Base-by-base conservation (phyloP, 257 asterid genomes). In the Przewalskia tangutica region DNA sequence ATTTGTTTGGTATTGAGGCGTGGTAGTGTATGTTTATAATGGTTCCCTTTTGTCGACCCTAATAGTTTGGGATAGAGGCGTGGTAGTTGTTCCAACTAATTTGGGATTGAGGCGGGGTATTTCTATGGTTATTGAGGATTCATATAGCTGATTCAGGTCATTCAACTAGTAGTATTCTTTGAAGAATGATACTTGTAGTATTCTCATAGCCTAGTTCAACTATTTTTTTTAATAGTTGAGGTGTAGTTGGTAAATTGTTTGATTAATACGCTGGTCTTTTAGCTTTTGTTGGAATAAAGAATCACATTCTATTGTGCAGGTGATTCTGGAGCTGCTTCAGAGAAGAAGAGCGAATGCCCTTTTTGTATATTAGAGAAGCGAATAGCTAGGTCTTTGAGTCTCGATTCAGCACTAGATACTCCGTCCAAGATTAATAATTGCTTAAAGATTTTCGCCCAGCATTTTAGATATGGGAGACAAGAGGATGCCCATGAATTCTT, bases 401-500 rank as follows among this genome's bases (percentile, higher is more conserved):
- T 85, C 82, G 99, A 96, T n/a, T 84, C 89, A 64, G 85, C 81
- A 78, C 59, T 86, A 78, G 99, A 96, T 77, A 79, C 97, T 5
- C 98, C 99, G 8, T 5, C 77, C 46, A 93, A 90, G 90, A 91
- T 95, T 83, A 91, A 92, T 85, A 89, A 65, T 86, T 91, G 93
- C 84, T 87, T 95, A 89, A 88, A 89, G 88, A 84, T 95, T 88
- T 95, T 89, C 81, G 97, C 97, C 8, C 94, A 90, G 86, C 97
- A 95, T 86, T 93, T 95, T 88, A 93, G 90, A 78, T 73, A 82
- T 8, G 98, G 98, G 86, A 89, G 97, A 86, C 98, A 95, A 84
- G 98, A 95, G 86, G 98, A 95, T 86, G 98, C 98, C 13, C 98
- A 95, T 87, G 99, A 96, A 85, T 96, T 96, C 85, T 88, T 96